phyloP scores from a whole-genome alignment of 495 filamentous ascomycete genomes.

The Aspergillus coremiiformis region DNA sequence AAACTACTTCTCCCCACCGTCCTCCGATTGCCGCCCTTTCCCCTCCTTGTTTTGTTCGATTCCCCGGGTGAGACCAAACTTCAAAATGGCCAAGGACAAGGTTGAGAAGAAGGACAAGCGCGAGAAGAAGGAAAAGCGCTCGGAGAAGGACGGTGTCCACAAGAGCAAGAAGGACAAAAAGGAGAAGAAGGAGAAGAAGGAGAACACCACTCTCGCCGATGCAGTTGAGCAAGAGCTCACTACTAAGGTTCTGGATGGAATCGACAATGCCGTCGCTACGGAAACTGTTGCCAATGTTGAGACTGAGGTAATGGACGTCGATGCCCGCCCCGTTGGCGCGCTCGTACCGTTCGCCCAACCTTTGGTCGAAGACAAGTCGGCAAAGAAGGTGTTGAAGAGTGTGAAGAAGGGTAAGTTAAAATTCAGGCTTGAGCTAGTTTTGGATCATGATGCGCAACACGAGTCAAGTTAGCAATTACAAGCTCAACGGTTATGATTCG shows the following conservation, averaged over 20 bases:
- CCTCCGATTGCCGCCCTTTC: slow-evolving; percentile 13
- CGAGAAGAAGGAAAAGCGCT: slow-evolving; percentile 76
- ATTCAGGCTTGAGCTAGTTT: slow-evolving; percentile 3
- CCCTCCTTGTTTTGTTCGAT: slow-evolving; percentile 13
- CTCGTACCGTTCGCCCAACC: slow-evolving; percentile 92
- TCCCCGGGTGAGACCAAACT: slow-evolving; percentile 12
- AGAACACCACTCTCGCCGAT: slow-evolving; percentile 52
- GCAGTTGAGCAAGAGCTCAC: slow-evolving; percentile 57
- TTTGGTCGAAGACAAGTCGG: slow-evolving; percentile 79
- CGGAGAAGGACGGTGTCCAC: slow-evolving; percentile 67
- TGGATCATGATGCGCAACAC: neutral
- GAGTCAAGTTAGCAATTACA: neutral
- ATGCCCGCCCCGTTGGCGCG: slow-evolving; percentile 53
- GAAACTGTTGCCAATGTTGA: slow-evolving; percentile 27
- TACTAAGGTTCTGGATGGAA: slow-evolving; percentile 44
- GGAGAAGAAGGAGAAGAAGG: slow-evolving; percentile 69
- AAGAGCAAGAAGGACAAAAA: slow-evolving; percentile 59
- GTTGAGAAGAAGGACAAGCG: slow-evolving; percentile 63
- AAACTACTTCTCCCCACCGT: slow-evolving; percentile 15
- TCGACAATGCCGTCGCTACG: slow-evolving; percentile 41
- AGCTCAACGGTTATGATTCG: neutral
- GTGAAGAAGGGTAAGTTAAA: slow-evolving; percentile 77
- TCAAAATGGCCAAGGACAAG: slow-evolving; percentile 49
- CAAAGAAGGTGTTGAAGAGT: slow-evolving; percentile 87
- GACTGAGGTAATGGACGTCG: slow-evolving; percentile 44